Base-by-base conservation (phyloP, 306 rosid genomes). In the Delonix regia region DNA sequence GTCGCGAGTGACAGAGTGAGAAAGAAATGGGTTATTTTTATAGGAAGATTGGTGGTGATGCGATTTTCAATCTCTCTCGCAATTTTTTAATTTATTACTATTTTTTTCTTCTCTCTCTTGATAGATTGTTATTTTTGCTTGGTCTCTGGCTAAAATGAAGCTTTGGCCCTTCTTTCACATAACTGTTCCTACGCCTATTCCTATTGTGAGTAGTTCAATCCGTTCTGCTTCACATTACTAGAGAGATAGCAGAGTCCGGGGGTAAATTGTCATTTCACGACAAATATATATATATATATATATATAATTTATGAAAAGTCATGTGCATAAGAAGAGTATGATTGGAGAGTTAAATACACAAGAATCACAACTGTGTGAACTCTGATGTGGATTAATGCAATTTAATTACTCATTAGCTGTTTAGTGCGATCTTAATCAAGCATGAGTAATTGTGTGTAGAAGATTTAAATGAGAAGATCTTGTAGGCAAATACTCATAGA, bases 21-120 rank as follows among this genome's bases (percentile, higher is more conserved):
- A 75, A 78, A 83, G 52, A 77, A 73, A 49, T 60, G 55, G 72
- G 78, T 65, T 27, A 6, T 78, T 92, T 16, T 86, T 92, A 90
- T 92, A 88, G 93, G 89, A 85, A 56, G 75, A 71, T 77, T 78
- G 57, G 61, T 82, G 85, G 82, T 39, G 34, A 73, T 5, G 68
- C 21, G 34, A 74, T 60, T 47, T 74, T 85, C n/a, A 57, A 25
- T 85, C 69, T 41, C 44, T 13, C 27, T 19, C 73, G 33, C 76
- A 52, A 33, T 73, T 68, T 69, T 59, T 55, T 10, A 22, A 22
- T 55, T 11, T 66, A 72, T 15, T 22, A 16, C 21, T 45, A 7
- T 18, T 25, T 27, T 27, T 45, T 9, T 24, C 9, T 0, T 64
- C 30, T 36, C 74, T n/a, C 27, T 24, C 55, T 36, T 64, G 11